phyloP scores from a whole-genome alignment of 495 filamentous ascomycete species.

The Hypoxylon fuscum region DNA sequence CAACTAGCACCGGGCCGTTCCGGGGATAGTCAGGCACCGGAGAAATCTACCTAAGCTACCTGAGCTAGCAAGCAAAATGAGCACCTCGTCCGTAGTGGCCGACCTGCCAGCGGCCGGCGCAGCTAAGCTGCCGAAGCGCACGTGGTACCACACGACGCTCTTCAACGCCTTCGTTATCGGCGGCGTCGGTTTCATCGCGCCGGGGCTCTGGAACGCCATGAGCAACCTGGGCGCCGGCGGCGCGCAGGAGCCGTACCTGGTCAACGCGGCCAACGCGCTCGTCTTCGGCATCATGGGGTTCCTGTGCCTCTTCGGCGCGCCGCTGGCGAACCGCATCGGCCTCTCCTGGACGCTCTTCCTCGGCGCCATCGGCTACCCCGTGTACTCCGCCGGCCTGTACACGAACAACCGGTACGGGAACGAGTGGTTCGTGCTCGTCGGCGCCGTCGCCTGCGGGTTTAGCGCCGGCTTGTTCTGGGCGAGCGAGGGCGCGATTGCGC shows the following conservation, averaged over 20 bases:
- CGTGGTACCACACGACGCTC: constrained; percentile 62
- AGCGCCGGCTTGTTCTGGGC: constrained; percentile 66
- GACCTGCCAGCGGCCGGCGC: neutral
- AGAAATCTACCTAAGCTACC: neutral
- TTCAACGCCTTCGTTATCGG: constrained; percentile 66
- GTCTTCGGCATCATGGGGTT: constrained; percentile 68
- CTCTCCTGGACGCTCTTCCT: constrained; percentile 62
- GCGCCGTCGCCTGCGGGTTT: constrained; percentile 64
- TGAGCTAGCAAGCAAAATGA: constrained; percentile 5
- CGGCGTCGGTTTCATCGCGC: constrained; percentile 64
- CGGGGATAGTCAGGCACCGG: neutral
- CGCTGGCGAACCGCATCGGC: constrained; percentile 63
- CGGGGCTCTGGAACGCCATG: constrained; percentile 68
- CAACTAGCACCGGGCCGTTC: neutral
- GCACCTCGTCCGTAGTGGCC: neutral
- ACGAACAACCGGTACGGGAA: constrained; percentile 66
- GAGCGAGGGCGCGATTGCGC: constrained; percentile 65
- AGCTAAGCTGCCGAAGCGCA: constrained; percentile 12
- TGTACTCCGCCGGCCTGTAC: constrained; percentile 66
- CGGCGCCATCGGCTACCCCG: constrained; percentile 64
- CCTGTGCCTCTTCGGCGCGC: constrained; percentile 60
- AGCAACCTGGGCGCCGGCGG: constrained; percentile 66
- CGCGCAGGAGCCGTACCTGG: constrained; percentile 62
- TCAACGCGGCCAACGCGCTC: constrained; percentile 67
- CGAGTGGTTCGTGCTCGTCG: constrained; percentile 66